Percentiles rank a stretch among this genome's conserved stretches.
Conservation (phyloP, 139 green algal species). For the Chlorella sorokiniana region DNA sequence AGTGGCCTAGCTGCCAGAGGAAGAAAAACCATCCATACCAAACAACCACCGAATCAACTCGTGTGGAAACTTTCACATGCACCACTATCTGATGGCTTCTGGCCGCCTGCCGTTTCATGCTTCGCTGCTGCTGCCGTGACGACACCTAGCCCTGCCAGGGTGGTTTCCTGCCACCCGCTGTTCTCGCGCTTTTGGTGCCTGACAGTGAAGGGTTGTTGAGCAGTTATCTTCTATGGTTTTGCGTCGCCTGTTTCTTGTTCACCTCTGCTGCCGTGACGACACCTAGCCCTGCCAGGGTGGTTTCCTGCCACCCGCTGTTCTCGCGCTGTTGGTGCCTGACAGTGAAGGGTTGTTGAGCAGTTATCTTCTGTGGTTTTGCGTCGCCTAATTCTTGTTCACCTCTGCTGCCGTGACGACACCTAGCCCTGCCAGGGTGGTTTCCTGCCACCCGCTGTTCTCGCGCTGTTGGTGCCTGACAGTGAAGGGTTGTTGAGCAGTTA, state of each 20-base stretch:
- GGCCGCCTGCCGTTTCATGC: not conserved
- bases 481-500: not conserved
- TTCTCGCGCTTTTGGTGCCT: not conserved
- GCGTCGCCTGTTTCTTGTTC: not conserved
- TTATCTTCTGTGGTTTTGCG: not conserved
- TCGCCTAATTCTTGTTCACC: not conserved
- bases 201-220: not conserved
- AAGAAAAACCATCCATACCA: slow-evolving; percentile 43
- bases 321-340: not conserved
- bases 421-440: slow-evolving; percentile 6
- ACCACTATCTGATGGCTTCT: slow-evolving; percentile 76
- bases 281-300: slow-evolving; percentile 7
- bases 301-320: slow-evolving; percentile 12
- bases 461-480: not conserved
- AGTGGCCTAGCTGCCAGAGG: slow-evolving; percentile 16
- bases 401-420: not conserved
- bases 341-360: slow-evolving; percentile 2
- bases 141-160: not conserved
- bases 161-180: not conserved
- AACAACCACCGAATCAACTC: slow-evolving; percentile 30
- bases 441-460: slow-evolving; percentile 12
- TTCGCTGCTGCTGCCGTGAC: not conserved
- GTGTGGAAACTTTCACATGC: slow-evolving; percentile 70
- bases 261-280: not conserved
- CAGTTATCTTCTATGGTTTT: not conserved